These are phyloP conservation scores for Lactarius hengduanensis DNA, from an alignment of 768 basidiomycete genomes.

Conservation along the genomic window DNA sequence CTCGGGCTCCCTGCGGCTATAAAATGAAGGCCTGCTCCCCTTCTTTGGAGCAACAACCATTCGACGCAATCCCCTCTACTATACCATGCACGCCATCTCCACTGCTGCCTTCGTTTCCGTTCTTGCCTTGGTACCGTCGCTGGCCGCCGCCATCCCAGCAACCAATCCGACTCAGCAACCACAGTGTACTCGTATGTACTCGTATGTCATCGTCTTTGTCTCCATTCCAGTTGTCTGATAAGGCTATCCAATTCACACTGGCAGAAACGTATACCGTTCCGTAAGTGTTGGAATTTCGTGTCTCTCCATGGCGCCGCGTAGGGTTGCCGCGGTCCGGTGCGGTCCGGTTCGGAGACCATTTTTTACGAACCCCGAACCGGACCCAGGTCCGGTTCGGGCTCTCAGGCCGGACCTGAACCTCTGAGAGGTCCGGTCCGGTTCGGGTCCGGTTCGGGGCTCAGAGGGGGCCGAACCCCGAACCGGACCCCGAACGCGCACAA, in stretches of 20 bases:
- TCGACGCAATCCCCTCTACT: not conserved
- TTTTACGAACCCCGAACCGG: no score
- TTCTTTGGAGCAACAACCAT: not conserved
- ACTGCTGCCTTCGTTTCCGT: slow-evolving; percentile 4
- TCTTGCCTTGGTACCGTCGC: slow-evolving; percentile 1
- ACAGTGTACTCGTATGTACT: no score
- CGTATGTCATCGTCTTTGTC: no score
- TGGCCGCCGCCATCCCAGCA: not conserved
- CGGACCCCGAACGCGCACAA: no score
- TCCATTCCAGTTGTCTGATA: not conserved
- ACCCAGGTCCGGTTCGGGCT: no score
- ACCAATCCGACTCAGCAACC: no score
- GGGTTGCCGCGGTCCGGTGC: no score
- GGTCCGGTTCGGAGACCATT: no score
- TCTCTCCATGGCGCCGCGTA: not conserved
- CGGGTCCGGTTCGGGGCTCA: no score
- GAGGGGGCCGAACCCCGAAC: no score
- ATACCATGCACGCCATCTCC: slow-evolving; percentile 11
- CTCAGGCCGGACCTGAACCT: no score
- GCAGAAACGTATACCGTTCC: not conserved
- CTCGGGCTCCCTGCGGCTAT: not conserved
- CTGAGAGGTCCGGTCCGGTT: no score
- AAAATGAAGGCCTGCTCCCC: not conserved
- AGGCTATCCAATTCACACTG: not conserved
- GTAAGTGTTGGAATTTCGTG: slow-evolving; percentile 3